Conservation (phyloP, 208 protist genomes). For the Leishmania gerbilli region DNA sequence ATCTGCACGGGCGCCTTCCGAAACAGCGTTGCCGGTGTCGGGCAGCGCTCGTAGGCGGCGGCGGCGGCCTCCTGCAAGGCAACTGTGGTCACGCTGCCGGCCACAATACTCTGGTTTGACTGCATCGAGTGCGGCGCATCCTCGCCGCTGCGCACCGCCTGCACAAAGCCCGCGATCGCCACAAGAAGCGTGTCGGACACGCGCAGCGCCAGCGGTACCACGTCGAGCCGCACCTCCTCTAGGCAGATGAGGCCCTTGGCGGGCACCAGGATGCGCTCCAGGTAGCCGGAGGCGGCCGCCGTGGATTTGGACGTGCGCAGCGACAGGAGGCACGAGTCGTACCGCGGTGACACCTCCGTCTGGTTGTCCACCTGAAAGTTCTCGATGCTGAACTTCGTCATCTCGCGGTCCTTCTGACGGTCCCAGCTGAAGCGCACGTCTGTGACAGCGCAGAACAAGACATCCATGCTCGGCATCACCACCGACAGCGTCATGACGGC, state of each 20-base stretch:
- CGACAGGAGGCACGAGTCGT: constrained; percentile 73
- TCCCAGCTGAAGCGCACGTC: constrained; percentile 73
- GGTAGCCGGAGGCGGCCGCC: constrained; percentile 49
- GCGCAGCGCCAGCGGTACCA: constrained; percentile 73
- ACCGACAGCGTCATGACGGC: constrained; percentile 63
- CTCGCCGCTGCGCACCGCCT: constrained; percentile 20
- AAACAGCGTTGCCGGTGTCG: constrained; percentile 46
- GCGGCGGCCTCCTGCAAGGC: constrained; percentile 27
- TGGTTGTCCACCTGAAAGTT: constrained; percentile 92
- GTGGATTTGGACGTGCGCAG: constrained; percentile 44
- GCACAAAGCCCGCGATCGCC: constrained; percentile 46
- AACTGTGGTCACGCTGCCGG: constrained; percentile 16
- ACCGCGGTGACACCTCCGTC: constrained; percentile 71
- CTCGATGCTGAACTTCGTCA: constrained; percentile 59
- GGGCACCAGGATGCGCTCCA: constrained; percentile 61
- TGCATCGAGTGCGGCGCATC: background rate
- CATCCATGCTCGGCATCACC: constrained; percentile 58
- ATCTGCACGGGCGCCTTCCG: constrained; percentile 52
- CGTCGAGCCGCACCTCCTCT: constrained; percentile 77
- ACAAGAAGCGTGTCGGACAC: constrained; percentile 84
- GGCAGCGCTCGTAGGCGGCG: constrained; percentile 34
- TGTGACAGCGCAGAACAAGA: constrained; percentile 69
- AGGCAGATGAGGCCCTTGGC: constrained; percentile 65
- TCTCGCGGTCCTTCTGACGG: constrained; percentile 48
- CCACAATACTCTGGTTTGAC: constrained; percentile 20